A percentile compares a stretch with the other conserved stretches of the same genome.
Conservation (phyloP, 768 basidiomycete species). For the Termitomyces bulborhizus region DNA sequence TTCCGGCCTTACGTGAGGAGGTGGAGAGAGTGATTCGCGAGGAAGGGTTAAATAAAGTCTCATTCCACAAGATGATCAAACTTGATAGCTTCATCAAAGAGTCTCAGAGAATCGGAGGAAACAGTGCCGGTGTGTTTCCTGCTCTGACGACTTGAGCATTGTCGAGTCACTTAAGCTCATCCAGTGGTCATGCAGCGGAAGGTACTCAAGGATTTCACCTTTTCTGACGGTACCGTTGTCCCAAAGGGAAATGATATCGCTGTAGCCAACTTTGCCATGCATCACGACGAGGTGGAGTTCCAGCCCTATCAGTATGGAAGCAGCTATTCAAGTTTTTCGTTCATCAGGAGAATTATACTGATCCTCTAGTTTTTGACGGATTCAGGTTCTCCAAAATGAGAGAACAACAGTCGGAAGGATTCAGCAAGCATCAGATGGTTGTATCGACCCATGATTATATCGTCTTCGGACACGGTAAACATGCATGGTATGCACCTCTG, state of each 20-base stretch:
- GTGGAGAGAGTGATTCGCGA: slow-evolving; percentile 25
- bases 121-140: slow-evolving; percentile 20
- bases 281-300: slow-evolving; percentile 6
- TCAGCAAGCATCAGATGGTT: background rate
- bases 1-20: slow-evolving; percentile 34
- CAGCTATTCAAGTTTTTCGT: too few species aligned
- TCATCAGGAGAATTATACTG: slow-evolving; percentile 11
- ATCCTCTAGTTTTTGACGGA: slow-evolving; percentile 27
- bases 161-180: background rate
- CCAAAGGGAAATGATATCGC: slow-evolving; percentile 18
- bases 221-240: slow-evolving; percentile 20
- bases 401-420: slow-evolving; percentile 15
- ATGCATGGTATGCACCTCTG: slow-evolving; percentile 1
- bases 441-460: background rate
- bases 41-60: slow-evolving; percentile 27
- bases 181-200: slow-evolving; percentile 16
- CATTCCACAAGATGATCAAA: too few species aligned
- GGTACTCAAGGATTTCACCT: slow-evolving; percentile 16
- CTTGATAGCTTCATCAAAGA: slow-evolving; percentile 23
- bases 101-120: slow-evolving; percentile 23
- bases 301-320: too few species aligned
- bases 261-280: slow-evolving; percentile 3
- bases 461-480: slow-evolving; percentile 3
- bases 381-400: slow-evolving; percentile 30
- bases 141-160: background rate